A percentile compares a stretch with the other conserved stretches of the same genome.
These are phyloP conservation scores for Epichloe typhina DNA, from an alignment of 2,329 filamentous ascomycete genomes.

Conservation along the genomic window DNA sequence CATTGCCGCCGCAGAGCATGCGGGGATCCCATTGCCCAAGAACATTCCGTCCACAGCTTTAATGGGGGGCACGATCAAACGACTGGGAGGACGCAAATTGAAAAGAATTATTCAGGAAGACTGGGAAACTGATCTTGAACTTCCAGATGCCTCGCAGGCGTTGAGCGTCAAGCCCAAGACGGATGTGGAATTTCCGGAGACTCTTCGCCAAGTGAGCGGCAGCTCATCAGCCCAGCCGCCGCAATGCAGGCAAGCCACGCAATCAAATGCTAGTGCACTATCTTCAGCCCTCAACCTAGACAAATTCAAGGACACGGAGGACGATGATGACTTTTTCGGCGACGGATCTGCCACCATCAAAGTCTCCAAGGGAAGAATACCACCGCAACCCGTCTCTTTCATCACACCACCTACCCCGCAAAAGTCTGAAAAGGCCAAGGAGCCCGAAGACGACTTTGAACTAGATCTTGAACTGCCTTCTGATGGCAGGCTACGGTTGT, in stretches of 20 bases:
- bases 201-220: slow-evolving; percentile 51
- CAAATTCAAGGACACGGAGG: slow-evolving; percentile 49
- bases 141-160: slow-evolving; percentile 44
- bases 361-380: slow-evolving; percentile 44
- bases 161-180: slow-evolving; percentile 54
- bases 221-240: slow-evolving; percentile 27
- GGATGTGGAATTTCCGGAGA: slow-evolving; percentile 50
- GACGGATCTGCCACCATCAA: slow-evolving; percentile 56
- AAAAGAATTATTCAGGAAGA: slow-evolving; percentile 65
- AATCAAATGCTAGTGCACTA: slow-evolving; percentile 22
- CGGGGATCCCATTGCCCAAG: slow-evolving; percentile 79
- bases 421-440: slow-evolving; percentile 23
- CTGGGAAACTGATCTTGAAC: slow-evolving; percentile 67
- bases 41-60: slow-evolving; percentile 83
- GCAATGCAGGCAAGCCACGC: slow-evolving; percentile 18
- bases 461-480: slow-evolving; percentile 58
- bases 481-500: slow-evolving; percentile 52
- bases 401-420: slow-evolving; percentile 43
- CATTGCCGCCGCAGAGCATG: slow-evolving; percentile 73
- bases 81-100: slow-evolving; percentile 63
- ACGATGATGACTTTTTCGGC: slow-evolving; percentile 50
- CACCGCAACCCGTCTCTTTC: slow-evolving; percentile 36
- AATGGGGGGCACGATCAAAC: slow-evolving; percentile 89
- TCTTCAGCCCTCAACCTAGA: slow-evolving; percentile 44
- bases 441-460: slow-evolving; percentile 54